Conservation (phyloP, 2,329 filamentous ascomycete species). For the Pseudogymnoascus sp. region DNA sequence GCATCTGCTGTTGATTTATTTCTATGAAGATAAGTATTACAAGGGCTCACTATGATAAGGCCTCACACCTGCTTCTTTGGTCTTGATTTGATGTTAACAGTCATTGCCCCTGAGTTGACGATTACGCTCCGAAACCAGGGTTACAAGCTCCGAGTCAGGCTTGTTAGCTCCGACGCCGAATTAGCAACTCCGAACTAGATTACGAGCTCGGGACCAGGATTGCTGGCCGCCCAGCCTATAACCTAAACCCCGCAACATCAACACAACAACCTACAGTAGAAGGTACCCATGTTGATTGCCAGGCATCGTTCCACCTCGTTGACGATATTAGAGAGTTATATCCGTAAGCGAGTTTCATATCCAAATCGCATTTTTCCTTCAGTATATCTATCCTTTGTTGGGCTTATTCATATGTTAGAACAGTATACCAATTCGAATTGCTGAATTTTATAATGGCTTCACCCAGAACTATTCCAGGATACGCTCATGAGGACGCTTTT, state of each 20-base stretch:
- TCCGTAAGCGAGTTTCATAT: neutral
- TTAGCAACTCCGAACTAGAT: neutral
- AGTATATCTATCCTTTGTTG: neutral
- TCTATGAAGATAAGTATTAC: neutral
- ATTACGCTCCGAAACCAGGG: neutral
- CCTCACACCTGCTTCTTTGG: neutral
- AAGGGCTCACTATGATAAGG: neutral
- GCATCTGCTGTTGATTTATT: neutral
- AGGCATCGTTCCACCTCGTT: neutral
- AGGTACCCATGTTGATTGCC: neutral
- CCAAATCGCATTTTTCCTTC: neutral
- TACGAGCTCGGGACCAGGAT: neutral
- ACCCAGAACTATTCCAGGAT: constrained; percentile 17
- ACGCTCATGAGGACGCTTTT: constrained; percentile 30
- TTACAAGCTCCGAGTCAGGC: neutral
- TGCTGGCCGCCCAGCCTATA: neutral
- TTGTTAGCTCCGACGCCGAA: neutral
- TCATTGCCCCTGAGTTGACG: neutral
- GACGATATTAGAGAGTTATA: neutral
- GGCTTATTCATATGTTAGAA: neutral
- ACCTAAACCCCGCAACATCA: neutral
- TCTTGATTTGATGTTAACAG: neutral
- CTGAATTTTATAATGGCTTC: constrained; percentile 7
- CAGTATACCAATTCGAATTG: neutral
- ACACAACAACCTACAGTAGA: neutral